A percentile compares a stretch with the other conserved stretches of the same genome.
phyloP scores from a whole-genome alignment of 805 yeast species.

The Kuraishia borneana region DNA sequence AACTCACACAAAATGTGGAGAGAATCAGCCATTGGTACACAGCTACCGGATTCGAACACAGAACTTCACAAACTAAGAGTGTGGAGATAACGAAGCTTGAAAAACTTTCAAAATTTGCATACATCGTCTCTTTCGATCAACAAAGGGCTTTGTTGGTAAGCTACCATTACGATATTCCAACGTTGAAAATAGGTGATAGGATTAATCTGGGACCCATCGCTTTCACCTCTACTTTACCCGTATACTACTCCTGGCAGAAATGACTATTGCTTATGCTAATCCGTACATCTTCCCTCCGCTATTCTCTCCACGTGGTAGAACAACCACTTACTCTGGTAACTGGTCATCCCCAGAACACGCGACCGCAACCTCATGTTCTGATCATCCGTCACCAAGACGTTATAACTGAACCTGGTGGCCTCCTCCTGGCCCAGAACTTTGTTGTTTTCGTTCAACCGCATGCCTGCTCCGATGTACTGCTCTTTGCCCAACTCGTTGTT shows the following conservation, averaged over 20 bases:
- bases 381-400: constrained; percentile 64
- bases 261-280: no score
- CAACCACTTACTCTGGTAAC: constrained; percentile 52
- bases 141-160: no score
- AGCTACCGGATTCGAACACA: background rate
- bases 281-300: constrained; percentile 39
- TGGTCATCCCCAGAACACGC: constrained; percentile 39
- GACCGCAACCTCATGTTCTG: constrained; percentile 61
- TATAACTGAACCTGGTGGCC: constrained; percentile 37
- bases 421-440: constrained; percentile 19
- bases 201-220: background rate
- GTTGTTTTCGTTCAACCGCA: constrained; percentile 11
- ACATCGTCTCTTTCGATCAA: no score
- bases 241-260: no score
- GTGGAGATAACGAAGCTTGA: no score
- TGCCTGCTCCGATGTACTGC: constrained; percentile 14
- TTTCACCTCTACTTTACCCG: no score
- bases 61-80: no score
- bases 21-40: background rate
- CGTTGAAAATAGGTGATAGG: background rate
- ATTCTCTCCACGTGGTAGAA: constrained; percentile 37
- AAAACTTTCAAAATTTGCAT: no score
- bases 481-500: constrained; percentile 19
- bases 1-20: background rate
- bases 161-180: no score